Percentiles rank a stretch among this genome's conserved stretches.
Conservation (phyloP, 805 yeast species). For the Saturnispora dispora region DNA sequence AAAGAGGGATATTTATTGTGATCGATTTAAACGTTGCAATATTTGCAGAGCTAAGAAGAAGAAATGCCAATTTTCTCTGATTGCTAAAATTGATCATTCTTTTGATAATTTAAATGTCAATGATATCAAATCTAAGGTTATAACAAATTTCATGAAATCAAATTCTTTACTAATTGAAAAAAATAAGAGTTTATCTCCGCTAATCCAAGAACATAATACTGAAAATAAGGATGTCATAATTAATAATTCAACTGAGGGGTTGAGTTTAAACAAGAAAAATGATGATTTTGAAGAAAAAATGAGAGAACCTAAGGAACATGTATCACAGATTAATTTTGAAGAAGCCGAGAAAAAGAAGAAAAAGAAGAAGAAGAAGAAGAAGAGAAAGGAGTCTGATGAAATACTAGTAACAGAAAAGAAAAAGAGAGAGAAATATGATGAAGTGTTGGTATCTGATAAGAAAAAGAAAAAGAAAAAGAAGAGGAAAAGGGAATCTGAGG, state of each 20-base stretch:
- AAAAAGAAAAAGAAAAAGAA: background rate
- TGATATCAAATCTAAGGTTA: background rate
- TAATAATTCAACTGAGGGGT: background rate
- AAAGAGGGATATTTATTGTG: conserved; percentile 7
- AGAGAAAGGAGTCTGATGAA: background rate
- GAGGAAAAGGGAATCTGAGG: background rate
- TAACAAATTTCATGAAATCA: background rate
- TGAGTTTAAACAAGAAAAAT: background rate
- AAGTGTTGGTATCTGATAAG: background rate
- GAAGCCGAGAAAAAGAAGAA: background rate
- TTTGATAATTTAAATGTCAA: background rate
- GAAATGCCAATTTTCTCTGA: conserved; percentile 9
- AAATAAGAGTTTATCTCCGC: background rate
- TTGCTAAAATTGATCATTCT: conserved; percentile 3
- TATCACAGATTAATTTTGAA: background rate
- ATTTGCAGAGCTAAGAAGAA: conserved; percentile 10
- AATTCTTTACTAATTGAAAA: background rate
- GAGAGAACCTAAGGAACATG: background rate
- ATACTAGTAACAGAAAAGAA: background rate
- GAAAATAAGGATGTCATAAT: background rate
- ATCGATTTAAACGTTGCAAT: conserved; percentile 11
- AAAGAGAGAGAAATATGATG: background rate
- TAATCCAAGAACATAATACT: background rate
- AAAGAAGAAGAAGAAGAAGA: background rate
- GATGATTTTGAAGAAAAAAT: background rate